A percentile compares a stretch with the other conserved stretches of the same genome.
These are phyloP conservation scores for Macrophomina pseudophaseolina DNA, from an alignment of 2,329 filamentous ascomycete species.

Conservation along the genomic window DNA sequence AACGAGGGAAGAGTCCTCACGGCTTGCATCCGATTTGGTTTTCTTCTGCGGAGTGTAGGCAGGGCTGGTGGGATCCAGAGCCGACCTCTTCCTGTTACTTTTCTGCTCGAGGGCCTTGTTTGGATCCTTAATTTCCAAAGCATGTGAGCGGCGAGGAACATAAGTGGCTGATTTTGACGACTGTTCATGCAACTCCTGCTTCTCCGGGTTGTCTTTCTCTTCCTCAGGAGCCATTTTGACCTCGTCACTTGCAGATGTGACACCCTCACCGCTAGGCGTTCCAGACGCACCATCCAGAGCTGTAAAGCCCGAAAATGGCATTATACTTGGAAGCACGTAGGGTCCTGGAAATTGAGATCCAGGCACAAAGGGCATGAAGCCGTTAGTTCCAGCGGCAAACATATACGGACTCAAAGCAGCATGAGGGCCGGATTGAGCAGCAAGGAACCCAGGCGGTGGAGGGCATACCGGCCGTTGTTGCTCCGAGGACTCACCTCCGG, in stretches of 20 bases:
- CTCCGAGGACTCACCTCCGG: not conserved
- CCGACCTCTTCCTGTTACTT: conserved; percentile 29
- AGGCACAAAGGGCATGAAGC: not conserved
- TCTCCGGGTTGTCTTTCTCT: not conserved
- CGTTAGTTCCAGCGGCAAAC: not conserved
- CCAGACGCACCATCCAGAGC: conserved; percentile 31
- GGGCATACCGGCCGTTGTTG: not conserved
- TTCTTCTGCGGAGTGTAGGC: conserved; percentile 43
- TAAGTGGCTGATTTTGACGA: not conserved
- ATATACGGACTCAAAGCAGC: conserved; percentile 5
- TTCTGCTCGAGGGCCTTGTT: conserved; percentile 33
- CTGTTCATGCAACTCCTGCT: conserved; percentile 26
- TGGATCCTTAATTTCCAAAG: conserved; percentile 48
- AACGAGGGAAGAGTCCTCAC: conserved; percentile 26
- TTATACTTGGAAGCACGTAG: conserved; percentile 8
- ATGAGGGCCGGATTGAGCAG: conserved; percentile 3
- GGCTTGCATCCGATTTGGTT: conserved; percentile 29
- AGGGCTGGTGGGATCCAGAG: conserved; percentile 47
- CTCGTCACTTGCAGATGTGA: conserved; percentile 25
- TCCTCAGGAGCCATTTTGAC: not conserved
- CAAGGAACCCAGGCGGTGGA: not conserved
- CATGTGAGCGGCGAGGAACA: conserved; percentile 43
- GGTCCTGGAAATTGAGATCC: conserved; percentile 3
- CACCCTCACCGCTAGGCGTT: conserved; percentile 31
- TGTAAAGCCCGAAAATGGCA: conserved; percentile 27